Conservation (phyloP, 2,329 filamentous ascomycete genomes). For the Fusarium decemcellulare region DNA sequence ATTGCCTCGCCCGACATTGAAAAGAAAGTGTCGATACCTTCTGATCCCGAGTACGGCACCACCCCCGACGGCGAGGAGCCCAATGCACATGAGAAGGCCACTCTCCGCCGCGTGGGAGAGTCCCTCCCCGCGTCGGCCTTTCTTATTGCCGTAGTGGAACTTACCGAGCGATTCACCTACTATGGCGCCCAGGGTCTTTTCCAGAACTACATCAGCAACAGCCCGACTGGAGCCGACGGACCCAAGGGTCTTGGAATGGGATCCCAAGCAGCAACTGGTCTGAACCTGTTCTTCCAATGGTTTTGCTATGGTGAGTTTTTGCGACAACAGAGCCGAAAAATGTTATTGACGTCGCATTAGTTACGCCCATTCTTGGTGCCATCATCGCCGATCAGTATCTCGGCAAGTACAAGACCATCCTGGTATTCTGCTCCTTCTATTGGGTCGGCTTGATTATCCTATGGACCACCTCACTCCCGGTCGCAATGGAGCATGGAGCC, state of each 20-base stretch:
- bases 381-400: constrained; percentile 71
- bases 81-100: constrained; percentile 64
- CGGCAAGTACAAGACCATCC: constrained; percentile 74
- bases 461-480: constrained; percentile 63
- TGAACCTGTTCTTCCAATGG: constrained; percentile 70
- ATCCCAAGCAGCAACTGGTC: constrained; percentile 67
- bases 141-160: constrained; percentile 69
- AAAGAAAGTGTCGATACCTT: constrained; percentile 26
- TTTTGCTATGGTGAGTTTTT: constrained; percentile 56
- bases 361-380: constrained; percentile 63
- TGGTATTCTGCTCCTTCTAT: constrained; percentile 70
- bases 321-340: background rate
- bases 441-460: constrained; percentile 69
- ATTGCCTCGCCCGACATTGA: constrained; percentile 44
- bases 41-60: constrained; percentile 47
- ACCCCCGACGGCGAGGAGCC: constrained; percentile 66
- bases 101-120: constrained; percentile 67
- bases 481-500: constrained; percentile 53
- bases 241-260: constrained; percentile 69
- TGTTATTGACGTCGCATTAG: constrained; percentile 23
- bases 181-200: constrained; percentile 68
- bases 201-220: constrained; percentile 67
- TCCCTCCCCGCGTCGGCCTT: constrained; percentile 68
- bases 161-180: constrained; percentile 71
- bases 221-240: constrained; percentile 51